Evolutionary conservation across 2,329 filamentous ascomycete species (phyloP), one percentile per base, ranked within the genome.

Genomic region (Talaromyces sp.): DNA sequence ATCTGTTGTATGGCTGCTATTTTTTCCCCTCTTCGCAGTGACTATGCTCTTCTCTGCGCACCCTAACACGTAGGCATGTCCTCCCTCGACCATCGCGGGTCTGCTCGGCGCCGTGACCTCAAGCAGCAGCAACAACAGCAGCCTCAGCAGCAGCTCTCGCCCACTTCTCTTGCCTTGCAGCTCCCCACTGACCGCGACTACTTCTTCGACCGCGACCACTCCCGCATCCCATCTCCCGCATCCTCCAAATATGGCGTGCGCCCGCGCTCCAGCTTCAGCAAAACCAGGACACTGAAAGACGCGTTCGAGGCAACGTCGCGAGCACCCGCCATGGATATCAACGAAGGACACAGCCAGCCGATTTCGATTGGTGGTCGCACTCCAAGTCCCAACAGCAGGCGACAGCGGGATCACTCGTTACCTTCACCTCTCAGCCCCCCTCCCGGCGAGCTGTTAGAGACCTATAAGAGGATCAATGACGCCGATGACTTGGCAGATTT

Each of bases 401-500:
- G 59, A 24, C 69, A 67, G 31, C 67, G 68, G 24, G 65, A 63
- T 9, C 55, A 64, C 46, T 63, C 65, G 60, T 58, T 62, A 29
- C 66, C 65, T 24, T 77, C 73, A 11, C 73, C 75, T 1, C 66
- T 70, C 4, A 61, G 58, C 29, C 77, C 73, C 49, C 75, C 77
- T 1, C 76, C 75, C 17, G 68, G 68, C 29, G 77, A 75, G 55
- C 62, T 76, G 9, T 66, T 66, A 11, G 76, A 79, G 53, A 66
- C 69, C 5, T 79, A 80, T 62, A 68, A 68, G 55, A 69, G 69
- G 62, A 77, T 77, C 58, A 69, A 74, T 19, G 73, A 76, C 50
- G 75, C 72, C 41, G 71, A 73, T 32, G 68, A 71, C 50, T 58
- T 77, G 46, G 69, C 69, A 3, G 72, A 75, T 52, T 65, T 69